A percentile compares a stretch with the other conserved stretches of the same genome.
Evolutionary conservation across 345 rosid genomes (phyloP).

Genomic region (Reutealis trisperma): DNA sequence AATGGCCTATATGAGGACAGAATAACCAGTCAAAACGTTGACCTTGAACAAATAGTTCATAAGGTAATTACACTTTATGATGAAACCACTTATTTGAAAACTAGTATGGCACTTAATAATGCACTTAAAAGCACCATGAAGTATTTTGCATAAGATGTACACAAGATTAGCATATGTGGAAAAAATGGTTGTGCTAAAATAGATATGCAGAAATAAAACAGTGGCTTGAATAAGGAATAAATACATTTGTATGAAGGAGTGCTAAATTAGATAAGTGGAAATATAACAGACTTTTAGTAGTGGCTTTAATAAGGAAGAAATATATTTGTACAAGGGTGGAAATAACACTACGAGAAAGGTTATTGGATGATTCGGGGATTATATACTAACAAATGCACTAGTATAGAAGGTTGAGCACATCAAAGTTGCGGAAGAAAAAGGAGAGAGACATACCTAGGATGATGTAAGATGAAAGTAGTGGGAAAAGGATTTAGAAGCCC

Average conservation of each 20-base stretch:
- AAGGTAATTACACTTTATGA: not conserved
- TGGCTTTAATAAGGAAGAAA: not conserved
- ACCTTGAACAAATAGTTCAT: not conserved
- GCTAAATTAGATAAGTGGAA: not conserved
- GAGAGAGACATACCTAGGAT: not conserved
- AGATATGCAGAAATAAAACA: not conserved
- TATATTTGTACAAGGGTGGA: not conserved
- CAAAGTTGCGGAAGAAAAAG: no score
- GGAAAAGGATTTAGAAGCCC: not conserved
- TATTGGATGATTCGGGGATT: not conserved
- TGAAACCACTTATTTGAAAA: not conserved
- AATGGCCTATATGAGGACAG: not conserved
- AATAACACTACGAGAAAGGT: not conserved
- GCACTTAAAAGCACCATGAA: no score
- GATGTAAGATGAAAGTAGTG: not conserved
- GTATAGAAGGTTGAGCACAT: not conserved
- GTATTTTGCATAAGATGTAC: no score
- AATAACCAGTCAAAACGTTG: not conserved
- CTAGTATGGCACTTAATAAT: not conserved
- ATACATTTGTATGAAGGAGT: no score
- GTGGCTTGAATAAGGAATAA: not conserved
- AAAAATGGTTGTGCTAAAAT: no score
- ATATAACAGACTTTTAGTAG: no score
- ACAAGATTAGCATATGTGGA: no score
- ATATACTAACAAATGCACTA: not conserved